Evolutionary conservation across 768 basidiomycete species (phyloP), one percentile per base, ranked within the genome.

Genomic region (Suillus cothurnatus): DNA sequence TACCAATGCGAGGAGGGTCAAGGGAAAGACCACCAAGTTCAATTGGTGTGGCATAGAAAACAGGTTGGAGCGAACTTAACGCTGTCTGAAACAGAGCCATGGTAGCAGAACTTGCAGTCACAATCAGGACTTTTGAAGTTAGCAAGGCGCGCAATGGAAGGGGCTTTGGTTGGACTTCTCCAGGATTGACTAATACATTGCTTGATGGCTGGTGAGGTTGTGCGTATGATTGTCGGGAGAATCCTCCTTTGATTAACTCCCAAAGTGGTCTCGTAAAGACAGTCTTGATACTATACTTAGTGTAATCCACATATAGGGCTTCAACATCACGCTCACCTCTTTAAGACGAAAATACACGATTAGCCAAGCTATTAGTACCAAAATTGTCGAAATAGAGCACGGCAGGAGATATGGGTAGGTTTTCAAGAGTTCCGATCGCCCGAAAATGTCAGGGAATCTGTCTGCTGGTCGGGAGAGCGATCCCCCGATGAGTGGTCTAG

Each of bases 351-450:
- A n/a, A 32, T 55, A 55, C 1, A 32, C 7, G 31, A 34, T 21
- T 34, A 55, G 21, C 32, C 31, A 55, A 55, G 31, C 21, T 14
- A 32, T 4, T 14, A 12, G 14, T 12, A 21, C 21, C 14, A 32
- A 55, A 14, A n/a, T 6, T 14, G 32, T 88, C 2, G 88, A 78
- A 19, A 90, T 82, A 17, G 87, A 81, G 69, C 90, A 91, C 0
- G 90, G 85, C 21, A 92, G 79, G 71, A 91, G 89, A 74, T 93
- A 93, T 0, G 92, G 91, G 73, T 88, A 89, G 53, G 81, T 71
- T 67, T 80, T 82, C 82, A 88, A 84, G 68, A 93, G 91, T 17
- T 69, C 67, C 5, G 78, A 81, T 34, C 77, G 65, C 55, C 88
- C 88, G 67, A 93, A 93, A 1, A 82, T 64, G 3, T 66, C 68